Conservation (phyloP, 352 stramenopile genomes). For the Pythium sp. region DNA sequence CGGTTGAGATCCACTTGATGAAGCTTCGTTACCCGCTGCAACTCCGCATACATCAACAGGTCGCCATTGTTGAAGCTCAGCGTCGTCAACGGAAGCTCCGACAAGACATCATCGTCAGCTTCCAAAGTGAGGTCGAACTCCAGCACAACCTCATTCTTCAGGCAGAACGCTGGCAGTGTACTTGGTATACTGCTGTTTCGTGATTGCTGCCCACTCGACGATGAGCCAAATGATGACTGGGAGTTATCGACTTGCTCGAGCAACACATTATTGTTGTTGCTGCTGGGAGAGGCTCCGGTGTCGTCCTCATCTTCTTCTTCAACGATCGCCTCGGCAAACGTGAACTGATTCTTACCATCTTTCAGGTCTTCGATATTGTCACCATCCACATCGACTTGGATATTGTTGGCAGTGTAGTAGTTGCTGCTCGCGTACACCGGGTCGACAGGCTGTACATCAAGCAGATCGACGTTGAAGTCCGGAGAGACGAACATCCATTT, state of each 20-base stretch:
- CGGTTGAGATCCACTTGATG: constrained; percentile 64
- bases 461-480: constrained; percentile 54
- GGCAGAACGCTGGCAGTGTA: constrained; percentile 59
- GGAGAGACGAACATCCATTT: constrained; percentile 84
- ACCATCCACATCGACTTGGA: constrained; percentile 69
- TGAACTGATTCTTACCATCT: constrained; percentile 42
- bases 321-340: constrained; percentile 60
- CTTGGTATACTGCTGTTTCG: constrained; percentile 51
- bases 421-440: constrained; percentile 69
- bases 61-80: constrained; percentile 84
- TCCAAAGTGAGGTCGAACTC: constrained; percentile 82
- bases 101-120: constrained; percentile 52
- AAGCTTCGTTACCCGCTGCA: constrained; percentile 73
- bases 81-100: constrained; percentile 60
- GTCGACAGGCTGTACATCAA: constrained; percentile 73
- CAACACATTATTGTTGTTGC: constrained; percentile 11
- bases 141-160: constrained; percentile 84
- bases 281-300: constrained; percentile 2
- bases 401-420: constrained; percentile 86
- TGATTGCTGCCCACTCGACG: constrained; percentile 50
- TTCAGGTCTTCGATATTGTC: constrained; percentile 33
- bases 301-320: constrained; percentile 74
- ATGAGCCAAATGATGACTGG: constrained; percentile 51
- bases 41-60: constrained; percentile 76
- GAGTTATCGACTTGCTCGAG: constrained; percentile 16